A percentile compares a stretch with the other conserved stretches of the same genome.
phyloP scores from a whole-genome alignment of 1,284 basidiomycete genomes.

The Cystobasidium slooffiae region DNA sequence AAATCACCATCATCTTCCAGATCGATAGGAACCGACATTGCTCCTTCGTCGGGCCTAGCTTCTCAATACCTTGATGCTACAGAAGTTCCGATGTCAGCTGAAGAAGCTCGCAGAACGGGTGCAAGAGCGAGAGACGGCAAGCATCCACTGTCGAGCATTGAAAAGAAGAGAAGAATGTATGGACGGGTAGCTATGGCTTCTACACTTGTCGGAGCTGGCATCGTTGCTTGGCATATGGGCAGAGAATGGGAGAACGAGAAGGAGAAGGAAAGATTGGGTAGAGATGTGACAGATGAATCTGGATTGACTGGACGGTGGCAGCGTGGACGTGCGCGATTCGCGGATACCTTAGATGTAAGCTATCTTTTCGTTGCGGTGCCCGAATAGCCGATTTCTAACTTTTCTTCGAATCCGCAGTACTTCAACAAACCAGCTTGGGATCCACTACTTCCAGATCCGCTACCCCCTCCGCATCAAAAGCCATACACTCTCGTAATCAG shows the following conservation, averaged over 20 bases:
- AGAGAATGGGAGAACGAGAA: constrained; percentile 55
- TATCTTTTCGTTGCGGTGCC: not conserved
- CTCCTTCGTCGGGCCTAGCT: constrained; percentile 44
- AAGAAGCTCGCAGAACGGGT: constrained; percentile 51
- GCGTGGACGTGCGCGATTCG: constrained; percentile 48
- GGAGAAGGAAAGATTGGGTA: constrained; percentile 48
- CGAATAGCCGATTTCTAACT: not conserved
- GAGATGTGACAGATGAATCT: constrained; percentile 47
- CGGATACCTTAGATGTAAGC: constrained; percentile 54
- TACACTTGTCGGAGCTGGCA: constrained; percentile 49
- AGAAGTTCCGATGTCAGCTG: constrained; percentile 48
- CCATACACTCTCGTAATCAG: constrained; percentile 92
- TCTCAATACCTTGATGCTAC: constrained; percentile 52
- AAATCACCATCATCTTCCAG: not conserved
- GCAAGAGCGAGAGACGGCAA: constrained; percentile 55
- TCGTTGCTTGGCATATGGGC: constrained; percentile 53
- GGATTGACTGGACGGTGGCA: constrained; percentile 34
- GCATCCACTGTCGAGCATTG: constrained; percentile 55
- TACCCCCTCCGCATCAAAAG: constrained; percentile 81
- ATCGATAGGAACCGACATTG: constrained; percentile 14
- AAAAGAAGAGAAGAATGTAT: constrained; percentile 54
- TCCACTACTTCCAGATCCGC: constrained; percentile 84
- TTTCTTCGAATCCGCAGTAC: constrained; percentile 63
- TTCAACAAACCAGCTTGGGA: constrained; percentile 92
- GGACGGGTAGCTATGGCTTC: constrained; percentile 48